Base-by-base conservation (phyloP, 306 rosid species). In the Betula pendula region DNA sequence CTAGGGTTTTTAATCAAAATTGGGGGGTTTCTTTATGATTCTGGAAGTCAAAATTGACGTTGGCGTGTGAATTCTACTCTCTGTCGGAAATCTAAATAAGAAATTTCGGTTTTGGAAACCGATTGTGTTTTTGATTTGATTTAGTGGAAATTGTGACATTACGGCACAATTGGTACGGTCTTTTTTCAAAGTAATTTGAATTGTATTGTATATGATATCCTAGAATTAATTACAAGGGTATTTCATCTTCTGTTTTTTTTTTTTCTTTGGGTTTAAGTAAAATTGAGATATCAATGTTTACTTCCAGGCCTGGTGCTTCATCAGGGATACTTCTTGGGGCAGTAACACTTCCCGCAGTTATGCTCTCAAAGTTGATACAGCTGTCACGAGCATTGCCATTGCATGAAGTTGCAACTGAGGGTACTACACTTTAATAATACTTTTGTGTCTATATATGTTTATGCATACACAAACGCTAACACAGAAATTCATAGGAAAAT, bases 301-400 rank as follows among this genome's bases (percentile, higher is more conserved):
- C 42, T 83, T 82, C 79, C 86, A 93, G 99, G 79, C 96, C 87
- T 0, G 97, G 94, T 58, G 97, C 91, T 82, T 91, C 97, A 3
- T 92, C 96, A 0, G 99, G 97, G 4, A 86, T 95, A 78, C 86
- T 95, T 25, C 87, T 95, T 2, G 97, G 97, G 24, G 86, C 91
- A 5, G 87, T 92, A 11, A 86, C 94, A 43, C 86, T 92, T 50
- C 99, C 99, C 13, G 50, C 93, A 60, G 88, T 92, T 59, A 81
- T 91, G 84, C 90, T 95, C 73, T 90, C 97, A 53, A 95, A 91
- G 73, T 76, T 91, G 89, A 81, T 86, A 2, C 97, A 91, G 69
- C 85, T 85, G 7, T 83, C 89, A 0, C 85, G 97, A 45, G 92
- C 91, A 50, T 71, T 89, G 27, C 49, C 93, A 2, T 81, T 77